Evolutionary conservation across 139 green algal genomes (phyloP).

Genomic region (Pleodorina starrii): DNA sequence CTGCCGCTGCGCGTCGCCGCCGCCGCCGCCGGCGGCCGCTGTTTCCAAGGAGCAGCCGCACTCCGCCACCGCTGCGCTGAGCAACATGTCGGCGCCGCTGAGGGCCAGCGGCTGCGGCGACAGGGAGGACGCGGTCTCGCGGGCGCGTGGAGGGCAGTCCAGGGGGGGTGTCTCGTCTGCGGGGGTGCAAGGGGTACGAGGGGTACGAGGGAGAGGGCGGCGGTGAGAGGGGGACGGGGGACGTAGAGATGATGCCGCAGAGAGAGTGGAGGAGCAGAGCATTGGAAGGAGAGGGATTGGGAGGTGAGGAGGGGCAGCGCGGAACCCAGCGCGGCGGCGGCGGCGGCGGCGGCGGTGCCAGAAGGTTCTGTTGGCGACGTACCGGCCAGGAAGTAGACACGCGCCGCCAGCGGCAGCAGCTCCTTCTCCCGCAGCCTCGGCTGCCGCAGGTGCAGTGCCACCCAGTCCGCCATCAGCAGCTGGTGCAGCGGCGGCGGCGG

Average conservation of each 20-base stretch:
- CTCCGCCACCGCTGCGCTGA: slow-evolving; percentile 1
- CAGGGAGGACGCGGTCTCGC: neutral
- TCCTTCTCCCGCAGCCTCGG: neutral
- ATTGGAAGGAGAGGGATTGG: no score
- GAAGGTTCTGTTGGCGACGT: neutral
- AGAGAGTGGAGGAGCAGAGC: neutral
- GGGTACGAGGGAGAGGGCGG: neutral
- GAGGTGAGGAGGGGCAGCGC: no score
- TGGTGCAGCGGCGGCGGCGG: neutral
- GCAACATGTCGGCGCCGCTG: neutral
- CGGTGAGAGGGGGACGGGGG: neutral
- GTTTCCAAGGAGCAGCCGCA: neutral
- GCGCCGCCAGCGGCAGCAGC: slow-evolving; percentile 32
- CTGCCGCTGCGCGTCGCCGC: neutral
- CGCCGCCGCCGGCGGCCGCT: neutral
- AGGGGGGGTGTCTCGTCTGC: neutral
- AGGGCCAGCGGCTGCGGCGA: neutral
- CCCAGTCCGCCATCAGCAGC: slow-evolving; percentile 51
- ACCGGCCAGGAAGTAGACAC: slow-evolving; percentile 25
- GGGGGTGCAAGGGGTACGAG: no score
- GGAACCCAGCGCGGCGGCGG: no score
- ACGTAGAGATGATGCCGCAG: neutral
- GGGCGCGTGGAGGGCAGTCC: slow-evolving; percentile 4
- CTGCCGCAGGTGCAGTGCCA: slow-evolving; percentile 19
- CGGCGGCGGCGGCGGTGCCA: neutral